phyloP scores from a whole-genome alignment of 1,284 basidiomycete species.

The Tylopilus sp. region DNA sequence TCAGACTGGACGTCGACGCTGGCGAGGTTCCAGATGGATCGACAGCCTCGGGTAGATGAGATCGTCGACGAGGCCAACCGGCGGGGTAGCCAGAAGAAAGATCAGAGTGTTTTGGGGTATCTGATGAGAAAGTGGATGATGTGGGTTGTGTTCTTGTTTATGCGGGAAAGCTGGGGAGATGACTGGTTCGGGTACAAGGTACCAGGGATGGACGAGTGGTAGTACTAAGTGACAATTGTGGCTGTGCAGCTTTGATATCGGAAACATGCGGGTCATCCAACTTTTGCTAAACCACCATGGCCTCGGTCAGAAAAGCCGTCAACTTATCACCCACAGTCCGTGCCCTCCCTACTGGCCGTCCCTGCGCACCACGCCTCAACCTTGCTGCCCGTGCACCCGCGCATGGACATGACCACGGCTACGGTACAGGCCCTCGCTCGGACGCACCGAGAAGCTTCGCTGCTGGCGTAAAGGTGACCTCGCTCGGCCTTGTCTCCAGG shows the following conservation, averaged over 20 bases:
- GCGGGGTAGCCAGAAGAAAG: constrained; percentile 28
- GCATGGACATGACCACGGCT: constrained; percentile 59
- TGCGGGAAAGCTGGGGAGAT: constrained; percentile 30
- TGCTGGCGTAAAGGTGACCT: constrained; percentile 47
- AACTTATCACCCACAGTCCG: constrained; percentile 82
- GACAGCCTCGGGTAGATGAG: constrained; percentile 27
- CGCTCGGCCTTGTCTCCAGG: constrained; percentile 58
- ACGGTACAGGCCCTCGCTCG: constrained; percentile 54
- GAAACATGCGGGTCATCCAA: constrained; percentile 22
- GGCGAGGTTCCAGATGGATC: constrained; percentile 25
- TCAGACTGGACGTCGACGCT: constrained; percentile 19
- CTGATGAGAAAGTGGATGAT: constrained; percentile 29
- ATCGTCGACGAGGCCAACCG: constrained; percentile 30
- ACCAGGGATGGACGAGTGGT: constrained; percentile 31
- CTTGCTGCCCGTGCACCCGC: constrained; percentile 61
- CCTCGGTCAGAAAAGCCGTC: constrained; percentile 74
- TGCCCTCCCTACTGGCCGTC: constrained; percentile 70
- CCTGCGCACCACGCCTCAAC: constrained; percentile 66
- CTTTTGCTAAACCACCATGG: constrained; percentile 40
- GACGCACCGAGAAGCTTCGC: constrained; percentile 65
- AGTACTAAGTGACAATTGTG: constrained; percentile 19
- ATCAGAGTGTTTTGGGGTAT: constrained; percentile 17
- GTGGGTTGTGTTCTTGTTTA: constrained; percentile 21
- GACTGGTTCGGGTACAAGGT: constrained; percentile 34
- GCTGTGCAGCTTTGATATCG: constrained; percentile 23